These are phyloP conservation scores for Cruciata laevipes DNA, from an alignment of 257 asterid species.

Conservation along the genomic window DNA sequence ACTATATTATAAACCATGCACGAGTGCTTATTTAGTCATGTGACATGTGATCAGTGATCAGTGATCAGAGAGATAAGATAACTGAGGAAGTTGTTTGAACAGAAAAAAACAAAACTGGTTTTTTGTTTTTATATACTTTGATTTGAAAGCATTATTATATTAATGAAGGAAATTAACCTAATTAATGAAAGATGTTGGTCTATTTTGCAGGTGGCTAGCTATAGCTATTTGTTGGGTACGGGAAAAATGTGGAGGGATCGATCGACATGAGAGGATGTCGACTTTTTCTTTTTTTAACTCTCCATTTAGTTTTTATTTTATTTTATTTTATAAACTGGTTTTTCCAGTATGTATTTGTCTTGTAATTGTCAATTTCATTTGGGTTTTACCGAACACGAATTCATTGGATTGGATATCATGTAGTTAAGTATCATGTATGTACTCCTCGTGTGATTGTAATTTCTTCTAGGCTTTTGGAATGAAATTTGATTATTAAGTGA, in stretches of 20 bases:
- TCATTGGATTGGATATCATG: constrained; percentile 16
- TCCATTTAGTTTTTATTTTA: neutral
- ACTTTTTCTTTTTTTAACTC: constrained; percentile 2
- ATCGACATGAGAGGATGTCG: constrained; percentile 45
- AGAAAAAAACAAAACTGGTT: neutral
- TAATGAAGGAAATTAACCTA: neutral
- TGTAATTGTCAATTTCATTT: constrained; percentile 2
- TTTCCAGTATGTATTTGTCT: constrained; percentile 6
- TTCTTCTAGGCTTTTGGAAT: constrained; percentile 9
- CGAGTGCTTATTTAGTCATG: neutral
- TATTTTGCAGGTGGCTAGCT: constrained; percentile 27
- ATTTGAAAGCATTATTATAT: neutral
- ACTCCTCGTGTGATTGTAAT: constrained; percentile 12
- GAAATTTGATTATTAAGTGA: neutral
- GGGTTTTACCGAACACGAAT: constrained; percentile 15
- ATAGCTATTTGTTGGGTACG: constrained; percentile 15
- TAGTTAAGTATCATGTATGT: constrained; percentile 6
- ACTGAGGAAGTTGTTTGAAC: neutral
- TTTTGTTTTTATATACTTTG: neutral
- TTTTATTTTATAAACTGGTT: neutral
- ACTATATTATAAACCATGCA: neutral
- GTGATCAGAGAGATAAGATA: neutral
- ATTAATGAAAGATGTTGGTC: neutral
- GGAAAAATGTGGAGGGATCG: constrained; percentile 1
- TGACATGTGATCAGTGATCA: neutral